These are phyloP conservation scores for Xanthoconium purpureum DNA, from an alignment of 768 basidiomycete genomes.

Conservation along the genomic window DNA sequence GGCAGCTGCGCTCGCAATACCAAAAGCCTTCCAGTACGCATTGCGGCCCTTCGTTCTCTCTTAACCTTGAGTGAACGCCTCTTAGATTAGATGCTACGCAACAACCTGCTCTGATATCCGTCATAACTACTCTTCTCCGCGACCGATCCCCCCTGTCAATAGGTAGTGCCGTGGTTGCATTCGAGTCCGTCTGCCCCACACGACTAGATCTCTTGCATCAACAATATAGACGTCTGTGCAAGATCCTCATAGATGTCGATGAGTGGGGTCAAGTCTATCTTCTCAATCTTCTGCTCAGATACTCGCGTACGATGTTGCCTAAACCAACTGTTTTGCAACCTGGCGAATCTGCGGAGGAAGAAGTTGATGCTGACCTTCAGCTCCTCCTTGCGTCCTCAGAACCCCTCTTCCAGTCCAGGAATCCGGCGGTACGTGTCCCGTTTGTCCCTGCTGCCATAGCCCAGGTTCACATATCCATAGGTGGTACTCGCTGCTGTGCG, in stretches of 20 bases:
- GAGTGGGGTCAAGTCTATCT: slow-evolving; percentile 94
- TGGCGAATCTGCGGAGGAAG: slow-evolving; percentile 40
- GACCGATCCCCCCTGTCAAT: slow-evolving; percentile 86
- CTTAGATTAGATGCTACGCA: slow-evolving; percentile 72
- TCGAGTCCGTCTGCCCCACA: slow-evolving; percentile 82
- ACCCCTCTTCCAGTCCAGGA: slow-evolving; percentile 80
- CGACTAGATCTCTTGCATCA: slow-evolving; percentile 84
- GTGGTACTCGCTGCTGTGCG: slow-evolving; percentile 77
- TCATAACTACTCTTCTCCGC: slow-evolving; percentile 60
- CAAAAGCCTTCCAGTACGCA: slow-evolving; percentile 75
- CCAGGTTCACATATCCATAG: slow-evolving; percentile 35
- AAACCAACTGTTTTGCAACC: slow-evolving; percentile 45
- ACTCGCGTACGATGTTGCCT: slow-evolving; percentile 80
- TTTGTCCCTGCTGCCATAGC: neutral
- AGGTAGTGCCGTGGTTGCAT: slow-evolving; percentile 83
- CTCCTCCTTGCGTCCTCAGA: slow-evolving; percentile 69
- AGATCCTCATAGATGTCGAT: slow-evolving; percentile 84
- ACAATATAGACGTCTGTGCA: slow-evolving; percentile 83
- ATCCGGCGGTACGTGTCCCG: slow-evolving; percentile 67
- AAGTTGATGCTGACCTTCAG: slow-evolving; percentile 75
- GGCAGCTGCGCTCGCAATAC: slow-evolving; percentile 85
- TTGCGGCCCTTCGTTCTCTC: slow-evolving; percentile 15
- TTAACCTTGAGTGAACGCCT: neutral
- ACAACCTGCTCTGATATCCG: slow-evolving; percentile 63
- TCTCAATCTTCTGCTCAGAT: slow-evolving; percentile 74